phyloP scores from a whole-genome alignment of 129 eudicot genomes.

The Flaveria bidentis region DNA sequence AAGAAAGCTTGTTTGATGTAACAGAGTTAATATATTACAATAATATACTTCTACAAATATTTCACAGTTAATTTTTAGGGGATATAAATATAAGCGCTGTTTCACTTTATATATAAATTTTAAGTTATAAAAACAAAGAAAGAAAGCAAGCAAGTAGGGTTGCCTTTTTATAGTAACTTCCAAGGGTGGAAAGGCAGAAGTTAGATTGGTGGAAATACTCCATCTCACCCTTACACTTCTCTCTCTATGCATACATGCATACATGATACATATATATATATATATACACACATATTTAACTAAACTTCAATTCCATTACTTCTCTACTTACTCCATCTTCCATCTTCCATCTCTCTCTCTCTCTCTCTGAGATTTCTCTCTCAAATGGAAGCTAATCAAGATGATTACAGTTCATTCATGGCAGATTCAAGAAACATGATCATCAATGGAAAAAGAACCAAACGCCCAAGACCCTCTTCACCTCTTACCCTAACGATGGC shows the following conservation, averaged over 20 bases:
- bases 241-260: constrained; percentile 28
- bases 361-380: constrained; percentile 33
- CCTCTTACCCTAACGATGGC: constrained; percentile 62
- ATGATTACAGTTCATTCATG: constrained; percentile 28
- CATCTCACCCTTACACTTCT: constrained; percentile 37
- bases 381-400: constrained; percentile 44
- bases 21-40: too few species aligned
- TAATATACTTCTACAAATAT: too few species aligned
- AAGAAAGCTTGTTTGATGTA: too few species aligned
- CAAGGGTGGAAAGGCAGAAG: constrained; percentile 56
- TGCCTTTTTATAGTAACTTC: constrained; percentile 48
- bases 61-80: too few species aligned
- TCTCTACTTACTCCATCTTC: constrained; percentile 27
- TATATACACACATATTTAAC: constrained; percentile 13
- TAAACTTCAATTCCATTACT: constrained; percentile 24
- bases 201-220: constrained; percentile 36
- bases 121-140: neutral
- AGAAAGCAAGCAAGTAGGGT: constrained; percentile 16
- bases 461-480: constrained; percentile 56
- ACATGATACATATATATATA: too few species aligned
- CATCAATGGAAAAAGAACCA: constrained; percentile 70
- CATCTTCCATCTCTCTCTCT: constrained; percentile 21
- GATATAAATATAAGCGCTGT: neutral
- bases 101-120: neutral
- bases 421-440: constrained; percentile 30